Conservation (phyloP, 129 eudicot species). For the sunflower (Helianthus annuus) region HanXRQr2.0-SUNRISE NC_035441.2:189384063-189384562, state of each 20-base stretch:
- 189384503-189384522: slow-evolving; percentile 5
- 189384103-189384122: slow-evolving; percentile 81
- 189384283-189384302: slow-evolving; percentile 36
- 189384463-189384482: slow-evolving; percentile 6
- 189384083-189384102: slow-evolving; percentile 74
- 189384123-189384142: slow-evolving; percentile 76
- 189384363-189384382: slow-evolving; percentile 75
- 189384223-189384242: slow-evolving; percentile 42
- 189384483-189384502: not conserved
- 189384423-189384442: slow-evolving; percentile 10
- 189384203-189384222: slow-evolving; percentile 72
- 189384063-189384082: slow-evolving; percentile 55
- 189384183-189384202: slow-evolving; percentile 79
- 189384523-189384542: slow-evolving; percentile 10
- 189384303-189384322: slow-evolving; percentile 81
- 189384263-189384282: slow-evolving; percentile 15
- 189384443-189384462: slow-evolving; percentile 7
- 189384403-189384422: slow-evolving; percentile 11
- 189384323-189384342: slow-evolving; percentile 79
- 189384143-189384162: slow-evolving; percentile 62
- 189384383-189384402: slow-evolving; percentile 30
- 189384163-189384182: slow-evolving; percentile 75
- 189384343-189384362: slow-evolving; percentile 70
- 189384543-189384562: slow-evolving; percentile 7
- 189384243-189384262: slow-evolving; percentile 11